Evolutionary conservation across 2,329 filamentous ascomycete genomes (phyloP), one percentile per base, ranked within the genome.

Genomic region (Ceratocystis colombiana): DNA sequence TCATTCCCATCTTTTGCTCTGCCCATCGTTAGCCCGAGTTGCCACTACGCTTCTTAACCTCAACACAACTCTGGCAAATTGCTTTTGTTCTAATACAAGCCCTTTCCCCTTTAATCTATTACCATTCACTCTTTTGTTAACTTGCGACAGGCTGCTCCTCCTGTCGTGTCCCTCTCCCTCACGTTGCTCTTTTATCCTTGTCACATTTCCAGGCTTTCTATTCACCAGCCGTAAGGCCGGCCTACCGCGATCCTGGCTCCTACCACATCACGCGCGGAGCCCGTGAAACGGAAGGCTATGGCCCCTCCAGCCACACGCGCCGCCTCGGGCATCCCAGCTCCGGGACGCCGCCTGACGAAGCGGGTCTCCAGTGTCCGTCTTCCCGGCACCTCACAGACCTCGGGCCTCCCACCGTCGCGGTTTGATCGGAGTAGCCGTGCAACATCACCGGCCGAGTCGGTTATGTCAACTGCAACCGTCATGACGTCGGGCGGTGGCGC

Each of bases 391-490:
- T 25, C 64, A 8, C 61, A 62, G 0, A 61, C 62, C 6, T 12
- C 63, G 10, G 44, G 59, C 8, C 22, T 28, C 1, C 20, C 48
- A 5, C 33, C 37, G 28, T 61, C 50, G n/a, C 61, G 53, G 2
- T n/a, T 28, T n/a, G 44, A 64, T 22, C 67, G 67, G 17, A 44
- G 37, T 57, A 69, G 69, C 55, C 76, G 78, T 61, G 79, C 87
- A 33, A 77, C 81, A 12, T 93, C 92, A 4, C 89, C 90, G 4
- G 83, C 88, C 68, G 84, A 85, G 59, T 89, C 88, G 6, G 73
- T 89, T 25, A 71, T 72, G 62, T 80, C 82, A 64, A 88, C 88
- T 3, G 45, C 66, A 12, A 66, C 65, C 3, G 17, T 22, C 28
- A 76, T 80, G 41, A 76, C 82, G 33, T 80, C 81, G 62, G 76